These are phyloP conservation scores for Alternaria sp. DNA, from an alignment of 2,329 filamentous ascomycete species.

Conservation along the genomic window DNA sequence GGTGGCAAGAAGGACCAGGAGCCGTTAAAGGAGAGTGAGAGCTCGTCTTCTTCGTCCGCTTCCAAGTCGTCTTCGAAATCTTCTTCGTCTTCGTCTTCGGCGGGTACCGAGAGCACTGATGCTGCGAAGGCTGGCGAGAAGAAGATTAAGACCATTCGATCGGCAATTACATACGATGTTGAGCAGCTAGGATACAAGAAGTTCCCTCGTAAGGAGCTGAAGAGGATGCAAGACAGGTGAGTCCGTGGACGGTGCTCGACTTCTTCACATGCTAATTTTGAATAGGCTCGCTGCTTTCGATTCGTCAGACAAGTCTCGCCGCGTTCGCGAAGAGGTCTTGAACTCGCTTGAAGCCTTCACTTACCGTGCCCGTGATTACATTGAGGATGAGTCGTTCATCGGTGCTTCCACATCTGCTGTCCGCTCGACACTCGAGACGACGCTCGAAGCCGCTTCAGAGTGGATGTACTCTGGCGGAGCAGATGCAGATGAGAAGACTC, in stretches of 20 bases:
- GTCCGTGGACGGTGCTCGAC: not conserved
- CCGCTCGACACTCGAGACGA: constrained; percentile 71
- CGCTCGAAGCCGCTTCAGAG: constrained; percentile 75
- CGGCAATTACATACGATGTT: constrained; percentile 60
- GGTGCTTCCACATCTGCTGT: constrained; percentile 73
- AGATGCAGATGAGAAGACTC: constrained; percentile 75
- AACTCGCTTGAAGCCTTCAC: constrained; percentile 95
- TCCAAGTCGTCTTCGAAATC: constrained; percentile 55
- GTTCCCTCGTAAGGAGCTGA: constrained; percentile 67
- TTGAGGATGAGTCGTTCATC: constrained; percentile 79
- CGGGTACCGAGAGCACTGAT: constrained; percentile 57
- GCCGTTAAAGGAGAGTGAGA: constrained; percentile 65
- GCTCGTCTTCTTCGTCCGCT: constrained; percentile 52
- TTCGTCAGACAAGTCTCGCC: constrained; percentile 79
- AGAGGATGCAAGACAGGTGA: constrained; percentile 66
- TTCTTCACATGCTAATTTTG: constrained; percentile 20
- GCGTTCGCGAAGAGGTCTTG: constrained; percentile 81
- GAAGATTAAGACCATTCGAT: constrained; percentile 62
- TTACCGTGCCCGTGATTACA: constrained; percentile 84
- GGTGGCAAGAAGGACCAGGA: constrained; percentile 88
- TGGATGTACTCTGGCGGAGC: constrained; percentile 91
- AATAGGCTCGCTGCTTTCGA: constrained; percentile 81
- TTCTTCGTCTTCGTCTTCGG: constrained; percentile 54
- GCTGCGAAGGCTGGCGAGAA: constrained; percentile 57
- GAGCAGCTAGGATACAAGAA: constrained; percentile 60